Evolutionary conservation across 352 stramenopile genomes (phyloP).

Genomic region (Phytophthora fragariaefolia): DNA sequence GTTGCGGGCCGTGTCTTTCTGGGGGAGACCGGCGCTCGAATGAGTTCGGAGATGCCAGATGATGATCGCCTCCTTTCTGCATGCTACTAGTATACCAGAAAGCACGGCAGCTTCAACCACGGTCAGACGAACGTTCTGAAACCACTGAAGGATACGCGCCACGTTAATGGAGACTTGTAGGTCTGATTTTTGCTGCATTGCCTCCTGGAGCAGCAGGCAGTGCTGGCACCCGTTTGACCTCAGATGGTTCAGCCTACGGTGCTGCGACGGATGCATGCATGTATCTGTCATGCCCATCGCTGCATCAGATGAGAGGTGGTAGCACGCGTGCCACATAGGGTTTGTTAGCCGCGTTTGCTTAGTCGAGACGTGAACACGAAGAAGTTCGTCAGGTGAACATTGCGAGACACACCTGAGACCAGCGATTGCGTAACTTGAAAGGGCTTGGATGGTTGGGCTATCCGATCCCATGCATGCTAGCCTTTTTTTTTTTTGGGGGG

Average conservation of each 20-base stretch:
- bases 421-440: too few relatives aligned
- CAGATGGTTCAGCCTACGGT: constrained; percentile 2
- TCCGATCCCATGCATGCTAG: background rate
- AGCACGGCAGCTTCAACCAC: constrained; percentile 11
- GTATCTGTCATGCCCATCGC: constrained; percentile 4
- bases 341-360: background rate
- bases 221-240: background rate
- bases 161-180: constrained; percentile 20
- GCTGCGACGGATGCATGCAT: background rate
- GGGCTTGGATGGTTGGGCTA: background rate
- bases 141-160: constrained; percentile 5
- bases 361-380: background rate
- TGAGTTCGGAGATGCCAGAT: constrained; percentile 8
- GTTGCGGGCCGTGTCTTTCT: background rate
- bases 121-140: constrained; percentile 12
- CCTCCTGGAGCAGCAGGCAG: too few relatives aligned
- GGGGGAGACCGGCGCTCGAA: constrained; percentile 3
- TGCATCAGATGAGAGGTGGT: background rate
- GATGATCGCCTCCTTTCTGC: background rate
- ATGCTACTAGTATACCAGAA: constrained; percentile 9
- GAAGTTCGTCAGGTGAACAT: constrained; percentile 2
- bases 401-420: background rate
- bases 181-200: constrained; percentile 1
- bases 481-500: background rate
- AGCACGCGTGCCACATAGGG: background rate